A percentile compares a stretch with the other conserved stretches of the same genome.
These are phyloP conservation scores for Echium plantagineum DNA, from an alignment of 257 asterid species.

Conservation along the genomic window DNA sequence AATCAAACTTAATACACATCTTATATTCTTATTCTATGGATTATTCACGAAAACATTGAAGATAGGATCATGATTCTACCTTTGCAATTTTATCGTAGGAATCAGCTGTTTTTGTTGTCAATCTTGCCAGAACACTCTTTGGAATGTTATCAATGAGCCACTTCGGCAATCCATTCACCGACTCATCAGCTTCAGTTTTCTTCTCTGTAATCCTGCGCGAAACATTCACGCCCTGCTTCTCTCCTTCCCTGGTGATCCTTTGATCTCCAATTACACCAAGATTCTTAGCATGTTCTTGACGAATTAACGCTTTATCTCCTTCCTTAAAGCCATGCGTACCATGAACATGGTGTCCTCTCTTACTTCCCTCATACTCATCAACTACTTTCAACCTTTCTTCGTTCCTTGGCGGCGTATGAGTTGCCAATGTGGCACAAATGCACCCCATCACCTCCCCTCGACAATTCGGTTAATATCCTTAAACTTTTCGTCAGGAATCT, in stretches of 20 bases:
- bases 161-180: conserved; percentile 59
- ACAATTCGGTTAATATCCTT: conserved; percentile 20
- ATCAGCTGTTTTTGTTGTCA: conserved; percentile 57
- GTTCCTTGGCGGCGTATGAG: conserved; percentile 5
- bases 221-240: conserved; percentile 11
- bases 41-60: no score
- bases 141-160: conserved; percentile 60
- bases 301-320: background rate
- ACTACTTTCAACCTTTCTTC: conserved; percentile 31
- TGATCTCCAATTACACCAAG: conserved; percentile 8
- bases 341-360: conserved; percentile 5
- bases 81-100: conserved; percentile 61
- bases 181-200: conserved; percentile 35
- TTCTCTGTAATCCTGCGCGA: conserved; percentile 15
- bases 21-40: no score
- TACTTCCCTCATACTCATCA: conserved; percentile 22
- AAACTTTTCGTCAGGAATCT: conserved; percentile 1
- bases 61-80: no score
- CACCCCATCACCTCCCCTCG: conserved; percentile 49
- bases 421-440: conserved; percentile 25
- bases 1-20: no score
- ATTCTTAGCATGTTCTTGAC: conserved; percentile 15
- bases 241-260: conserved; percentile 9
- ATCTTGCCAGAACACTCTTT: conserved; percentile 33
- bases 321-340: conserved; percentile 4